Evolutionary conservation across 2,329 filamentous ascomycete species (phyloP).

Genomic region (Myriosclerotinia curreyana): DNA sequence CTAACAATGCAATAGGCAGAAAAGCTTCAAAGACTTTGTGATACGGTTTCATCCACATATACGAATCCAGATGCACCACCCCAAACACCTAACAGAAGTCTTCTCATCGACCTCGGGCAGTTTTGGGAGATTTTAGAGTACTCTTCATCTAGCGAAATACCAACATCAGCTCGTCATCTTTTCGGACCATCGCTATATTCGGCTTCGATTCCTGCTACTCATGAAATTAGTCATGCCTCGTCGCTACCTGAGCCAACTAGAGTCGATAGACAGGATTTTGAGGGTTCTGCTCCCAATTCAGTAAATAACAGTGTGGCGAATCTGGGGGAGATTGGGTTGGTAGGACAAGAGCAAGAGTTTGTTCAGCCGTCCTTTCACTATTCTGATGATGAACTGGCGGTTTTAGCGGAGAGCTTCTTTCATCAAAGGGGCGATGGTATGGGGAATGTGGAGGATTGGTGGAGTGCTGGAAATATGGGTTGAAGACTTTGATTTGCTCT

Average conservation of each 20-base stretch:
- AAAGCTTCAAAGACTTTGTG: constrained; percentile 44
- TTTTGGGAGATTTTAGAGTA: constrained; percentile 51
- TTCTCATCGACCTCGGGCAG: constrained; percentile 46
- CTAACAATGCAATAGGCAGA: constrained; percentile 39
- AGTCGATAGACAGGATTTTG: constrained; percentile 35
- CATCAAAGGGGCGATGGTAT: constrained; percentile 41
- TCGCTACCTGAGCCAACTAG: constrained; percentile 45
- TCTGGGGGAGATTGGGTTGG: neutral
- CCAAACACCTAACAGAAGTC: constrained; percentile 38
- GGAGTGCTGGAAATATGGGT: constrained; percentile 13
- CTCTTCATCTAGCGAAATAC: constrained; percentile 43
- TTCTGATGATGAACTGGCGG: constrained; percentile 45
- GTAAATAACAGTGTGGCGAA: constrained; percentile 28
- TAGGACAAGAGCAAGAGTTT: constrained; percentile 25
- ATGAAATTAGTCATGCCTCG: constrained; percentile 45
- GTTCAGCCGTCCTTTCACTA: constrained; percentile 27
- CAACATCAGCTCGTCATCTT: constrained; percentile 40
- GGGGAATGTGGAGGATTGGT: constrained; percentile 30
- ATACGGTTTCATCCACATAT: constrained; percentile 46
- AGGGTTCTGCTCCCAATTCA: constrained; percentile 29
- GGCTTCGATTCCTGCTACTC: constrained; percentile 32
- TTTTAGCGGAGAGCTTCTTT: constrained; percentile 49
- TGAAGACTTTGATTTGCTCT: neutral
- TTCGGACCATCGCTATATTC: constrained; percentile 44
- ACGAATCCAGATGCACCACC: constrained; percentile 35